Conservation (phyloP, 2,329 filamentous ascomycete genomes). For the Aureobasidium sp. region DNA sequence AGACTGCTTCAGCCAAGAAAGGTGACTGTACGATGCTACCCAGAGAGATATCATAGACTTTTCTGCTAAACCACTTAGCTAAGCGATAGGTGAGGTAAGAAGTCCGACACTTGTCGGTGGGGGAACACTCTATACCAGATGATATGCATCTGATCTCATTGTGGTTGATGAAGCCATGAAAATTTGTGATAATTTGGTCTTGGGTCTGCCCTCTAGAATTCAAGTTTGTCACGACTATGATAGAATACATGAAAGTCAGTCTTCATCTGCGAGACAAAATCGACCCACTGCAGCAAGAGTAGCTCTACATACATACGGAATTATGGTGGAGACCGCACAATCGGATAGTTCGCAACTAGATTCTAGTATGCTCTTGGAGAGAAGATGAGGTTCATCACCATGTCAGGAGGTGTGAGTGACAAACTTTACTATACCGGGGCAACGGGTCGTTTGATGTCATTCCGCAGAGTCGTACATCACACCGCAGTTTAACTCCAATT, state of each 20-base stretch:
- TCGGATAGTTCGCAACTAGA: too few relatives aligned
- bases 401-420: not conserved
- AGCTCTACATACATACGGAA: too few relatives aligned
- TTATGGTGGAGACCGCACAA: too few relatives aligned
- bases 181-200: too few relatives aligned
- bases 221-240: not conserved
- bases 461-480: not conserved
- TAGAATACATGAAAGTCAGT: too few relatives aligned
- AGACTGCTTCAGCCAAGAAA: not conserved
- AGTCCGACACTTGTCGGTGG: not conserved
- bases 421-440: not conserved
- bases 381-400: too few relatives aligned
- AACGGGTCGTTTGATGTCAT: not conserved
- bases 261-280: too few relatives aligned
- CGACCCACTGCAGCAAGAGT: too few relatives aligned
- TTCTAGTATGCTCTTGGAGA: too few relatives aligned
- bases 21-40: not conserved
- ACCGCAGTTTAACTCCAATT: not conserved
- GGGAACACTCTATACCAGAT: not conserved
- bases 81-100: not conserved
- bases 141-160: too few relatives aligned
- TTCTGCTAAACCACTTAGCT: too few relatives aligned
- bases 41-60: not conserved
- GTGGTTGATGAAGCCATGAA: too few relatives aligned
- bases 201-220: not conserved